A percentile compares a stretch with the other conserved stretches of the same genome.
Evolutionary conservation across 192 early-diverging fungal species (phyloP).

Genomic region (Coemansia sp.): DNA sequence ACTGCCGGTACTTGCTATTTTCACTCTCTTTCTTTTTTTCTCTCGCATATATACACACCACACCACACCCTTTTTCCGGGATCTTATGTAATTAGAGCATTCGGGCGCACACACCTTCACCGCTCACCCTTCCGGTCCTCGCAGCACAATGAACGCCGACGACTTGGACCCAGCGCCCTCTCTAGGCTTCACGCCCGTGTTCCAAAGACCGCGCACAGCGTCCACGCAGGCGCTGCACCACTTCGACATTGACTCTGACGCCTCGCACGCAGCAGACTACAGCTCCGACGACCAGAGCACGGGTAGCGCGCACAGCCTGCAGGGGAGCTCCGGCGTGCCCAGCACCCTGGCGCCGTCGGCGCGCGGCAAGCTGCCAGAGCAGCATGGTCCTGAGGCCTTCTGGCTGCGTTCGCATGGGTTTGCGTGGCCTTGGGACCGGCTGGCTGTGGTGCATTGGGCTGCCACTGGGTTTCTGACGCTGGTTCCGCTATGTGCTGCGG

Average conservation of each 20-base stretch:
- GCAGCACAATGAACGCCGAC: background rate
- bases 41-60: too few relatives aligned
- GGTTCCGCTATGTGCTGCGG: constrained; percentile 12
- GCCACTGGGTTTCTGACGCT: constrained; percentile 12
- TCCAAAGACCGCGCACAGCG: constrained; percentile 34
- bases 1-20: too few relatives aligned
- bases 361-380: too few relatives aligned
- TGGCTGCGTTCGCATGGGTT: constrained; percentile 51
- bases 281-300: constrained; percentile 4
- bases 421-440: constrained; percentile 44
- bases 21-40: too few relatives aligned
- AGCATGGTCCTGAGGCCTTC: too few relatives aligned
- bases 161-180: background rate
- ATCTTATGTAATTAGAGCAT: too few relatives aligned
- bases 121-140: too few relatives aligned
- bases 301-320: constrained; percentile 6
- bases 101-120: too few relatives aligned
- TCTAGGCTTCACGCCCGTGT: constrained; percentile 10
- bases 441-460: constrained; percentile 43
- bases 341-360: background rate
- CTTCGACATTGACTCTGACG: constrained; percentile 29
- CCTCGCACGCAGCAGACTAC: too few relatives aligned
- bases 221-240: constrained; percentile 41
- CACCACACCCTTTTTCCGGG: too few relatives aligned
- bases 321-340: background rate